phyloP scores from a whole-genome alignment of 306 rosid genomes.

The Coriaria nepalensis region DNA sequence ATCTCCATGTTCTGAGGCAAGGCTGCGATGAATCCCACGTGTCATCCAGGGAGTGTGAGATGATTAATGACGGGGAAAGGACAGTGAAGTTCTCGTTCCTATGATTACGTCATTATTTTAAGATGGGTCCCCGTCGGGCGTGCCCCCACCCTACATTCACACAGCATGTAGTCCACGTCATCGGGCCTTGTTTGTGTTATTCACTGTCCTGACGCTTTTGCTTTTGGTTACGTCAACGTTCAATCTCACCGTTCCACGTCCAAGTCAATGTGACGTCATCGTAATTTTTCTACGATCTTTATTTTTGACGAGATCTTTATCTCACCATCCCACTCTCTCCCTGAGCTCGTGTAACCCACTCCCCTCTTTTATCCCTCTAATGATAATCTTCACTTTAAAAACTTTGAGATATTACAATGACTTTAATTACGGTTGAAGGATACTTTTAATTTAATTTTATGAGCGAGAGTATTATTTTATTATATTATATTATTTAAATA shows the following conservation, averaged over 20 bases:
- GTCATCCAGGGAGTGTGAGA: conserved; percentile 37
- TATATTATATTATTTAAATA: too few relatives aligned
- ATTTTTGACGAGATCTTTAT: too few relatives aligned
- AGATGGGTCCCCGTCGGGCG: too few relatives aligned
- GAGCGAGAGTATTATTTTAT: too few relatives aligned
- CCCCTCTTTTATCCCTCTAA: too few relatives aligned
- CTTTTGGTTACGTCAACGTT: conserved; percentile 51
- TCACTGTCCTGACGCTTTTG: conserved; percentile 9
- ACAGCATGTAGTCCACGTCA: conserved; percentile 32
- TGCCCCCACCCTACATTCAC: background rate
- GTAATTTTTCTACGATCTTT: conserved; percentile 17
- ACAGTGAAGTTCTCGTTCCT: conserved; percentile 22
- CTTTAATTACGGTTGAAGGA: too few relatives aligned
- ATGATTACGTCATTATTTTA: conserved; percentile 44
- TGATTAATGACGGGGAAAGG: conserved; percentile 18
- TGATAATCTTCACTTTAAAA: too few relatives aligned
- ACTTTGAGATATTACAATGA: too few relatives aligned
- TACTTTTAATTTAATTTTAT: too few relatives aligned
- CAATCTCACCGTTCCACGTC: conserved; percentile 43
- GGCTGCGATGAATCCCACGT: conserved; percentile 39
- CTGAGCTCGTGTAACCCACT: too few relatives aligned
- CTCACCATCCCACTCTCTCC: too few relatives aligned
- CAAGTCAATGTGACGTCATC: conserved; percentile 40
- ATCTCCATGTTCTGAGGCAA: conserved; percentile 44
- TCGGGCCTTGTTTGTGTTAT: background rate